These are phyloP conservation scores for Rhytidiadelphus loreus DNA, from an alignment of 225 moss, liverwort and hornwort genomes.

Conservation along the genomic window DNA sequence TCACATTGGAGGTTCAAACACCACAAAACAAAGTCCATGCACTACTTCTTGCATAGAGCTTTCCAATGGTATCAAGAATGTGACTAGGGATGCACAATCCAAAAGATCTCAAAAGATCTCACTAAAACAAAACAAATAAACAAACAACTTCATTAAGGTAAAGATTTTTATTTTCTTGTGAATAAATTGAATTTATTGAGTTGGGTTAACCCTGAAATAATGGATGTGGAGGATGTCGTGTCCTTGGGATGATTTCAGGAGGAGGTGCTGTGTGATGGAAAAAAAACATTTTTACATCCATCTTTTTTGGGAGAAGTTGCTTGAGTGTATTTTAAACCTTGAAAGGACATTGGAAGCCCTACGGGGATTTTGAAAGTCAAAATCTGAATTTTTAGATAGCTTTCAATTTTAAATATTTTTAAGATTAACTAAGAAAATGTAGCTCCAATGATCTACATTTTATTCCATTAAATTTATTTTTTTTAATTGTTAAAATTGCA, in stretches of 20 bases:
- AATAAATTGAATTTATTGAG: not conserved
- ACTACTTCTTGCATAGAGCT: too few species aligned
- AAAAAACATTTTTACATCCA: too few species aligned
- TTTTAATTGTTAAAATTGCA: not conserved
- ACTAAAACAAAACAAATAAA: too few species aligned
- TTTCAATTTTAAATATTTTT: not conserved
- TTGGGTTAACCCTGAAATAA: not conserved
- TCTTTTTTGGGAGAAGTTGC: too few species aligned
- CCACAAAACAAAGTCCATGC: too few species aligned
- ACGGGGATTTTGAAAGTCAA: not conserved
- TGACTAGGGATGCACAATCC: too few species aligned
- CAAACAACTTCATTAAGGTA: too few species aligned
- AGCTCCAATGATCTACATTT: not conserved
- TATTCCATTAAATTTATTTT: not conserved
- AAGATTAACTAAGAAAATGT: not conserved
- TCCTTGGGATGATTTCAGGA: not conserved
- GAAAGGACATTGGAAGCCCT: not conserved
- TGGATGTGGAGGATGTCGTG: not conserved
- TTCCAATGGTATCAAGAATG: too few species aligned
- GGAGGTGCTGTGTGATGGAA: too few species aligned
- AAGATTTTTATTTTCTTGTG: not conserved
- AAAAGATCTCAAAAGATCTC: too few species aligned
- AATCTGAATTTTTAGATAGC: not conserved
- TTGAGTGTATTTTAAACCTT: too few species aligned
- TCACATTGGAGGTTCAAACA: too few species aligned